These are phyloP conservation scores for Podospora anserina DNA, from an alignment of 495 filamentous ascomycete genomes.

Conservation along the genomic window DNA sequence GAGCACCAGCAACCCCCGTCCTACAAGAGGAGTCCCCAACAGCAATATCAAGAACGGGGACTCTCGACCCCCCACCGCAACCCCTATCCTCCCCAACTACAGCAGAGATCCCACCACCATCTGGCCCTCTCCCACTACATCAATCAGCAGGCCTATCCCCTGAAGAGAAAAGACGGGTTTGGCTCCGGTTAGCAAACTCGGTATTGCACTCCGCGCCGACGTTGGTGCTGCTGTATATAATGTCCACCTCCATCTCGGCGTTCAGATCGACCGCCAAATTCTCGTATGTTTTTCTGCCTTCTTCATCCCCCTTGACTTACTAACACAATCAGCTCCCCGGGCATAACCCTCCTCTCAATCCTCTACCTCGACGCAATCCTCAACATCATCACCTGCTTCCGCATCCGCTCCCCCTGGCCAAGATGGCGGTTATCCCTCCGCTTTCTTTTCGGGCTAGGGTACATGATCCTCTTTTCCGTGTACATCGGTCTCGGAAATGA, in stretches of 20 bases:
- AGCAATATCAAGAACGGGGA: neutral
- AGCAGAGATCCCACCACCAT: conserved; percentile 3
- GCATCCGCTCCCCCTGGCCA: conserved; percentile 19
- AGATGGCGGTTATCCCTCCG: conserved; percentile 27
- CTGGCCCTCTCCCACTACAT: neutral
- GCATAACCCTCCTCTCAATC: conserved; percentile 29
- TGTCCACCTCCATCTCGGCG: conserved; percentile 13
- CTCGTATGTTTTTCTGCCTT: neutral
- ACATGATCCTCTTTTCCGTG: conserved; percentile 29
- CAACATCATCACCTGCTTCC: conserved; percentile 33
- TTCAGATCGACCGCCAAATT: conserved; percentile 14
- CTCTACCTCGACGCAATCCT: conserved; percentile 29
- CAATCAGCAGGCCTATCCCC: neutral
- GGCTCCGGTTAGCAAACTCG: conserved; percentile 15
- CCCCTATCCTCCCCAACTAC: neutral
- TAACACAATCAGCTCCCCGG: conserved; percentile 22
- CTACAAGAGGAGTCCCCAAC: neutral
- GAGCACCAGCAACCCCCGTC: neutral
- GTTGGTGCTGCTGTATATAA: conserved; percentile 12
- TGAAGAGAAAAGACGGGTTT: neutral
- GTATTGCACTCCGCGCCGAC: conserved; percentile 14
- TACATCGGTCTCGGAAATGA: conserved; percentile 26
- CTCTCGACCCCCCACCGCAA: neutral
- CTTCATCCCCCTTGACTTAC: neutral
- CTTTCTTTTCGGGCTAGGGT: conserved; percentile 19